phyloP scores from a whole-genome alignment of 192 early-diverging fungal genomes.

The Glomus cerebriforme region DNA sequence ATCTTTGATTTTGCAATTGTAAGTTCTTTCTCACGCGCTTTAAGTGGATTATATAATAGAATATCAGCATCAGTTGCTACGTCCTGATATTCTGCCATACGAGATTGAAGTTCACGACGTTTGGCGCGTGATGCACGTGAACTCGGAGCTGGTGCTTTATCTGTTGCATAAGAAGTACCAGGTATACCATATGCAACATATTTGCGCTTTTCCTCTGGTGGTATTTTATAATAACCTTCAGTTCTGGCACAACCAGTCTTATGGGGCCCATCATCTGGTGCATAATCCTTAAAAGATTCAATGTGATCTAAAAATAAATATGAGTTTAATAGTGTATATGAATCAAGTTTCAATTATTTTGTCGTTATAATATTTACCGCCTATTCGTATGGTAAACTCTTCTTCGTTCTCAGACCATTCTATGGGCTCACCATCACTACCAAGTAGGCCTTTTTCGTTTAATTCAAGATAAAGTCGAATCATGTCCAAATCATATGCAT shows the following conservation, averaged over 20 bases:
- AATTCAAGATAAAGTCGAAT: neutral
- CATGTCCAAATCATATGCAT: slow-evolving; percentile 14
- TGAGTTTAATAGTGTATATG: neutral
- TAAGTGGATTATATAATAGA: slow-evolving; percentile 91
- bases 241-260: slow-evolving; percentile 81
- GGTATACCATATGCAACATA: slow-evolving; percentile 58
- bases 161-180: slow-evolving; percentile 12
- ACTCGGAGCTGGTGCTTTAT: slow-evolving; percentile 4
- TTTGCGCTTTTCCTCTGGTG: slow-evolving; percentile 63
- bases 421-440: slow-evolving; percentile 6
- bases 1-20: slow-evolving; percentile 92
- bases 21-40: slow-evolving; percentile 86
- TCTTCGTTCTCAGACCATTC: neutral
- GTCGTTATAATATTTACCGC: neutral
- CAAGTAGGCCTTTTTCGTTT: neutral
- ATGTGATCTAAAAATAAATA: neutral
- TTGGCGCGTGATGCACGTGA: slow-evolving; percentile 3
- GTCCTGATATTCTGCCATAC: neutral
- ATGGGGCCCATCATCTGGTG: slow-evolving; percentile 31
- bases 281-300: slow-evolving; percentile 9
- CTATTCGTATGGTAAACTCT: neutral
- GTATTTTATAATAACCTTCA: slow-evolving; percentile 74
- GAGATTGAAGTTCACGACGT: slow-evolving; percentile 35
- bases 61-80: slow-evolving; percentile 50
- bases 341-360: neutral